phyloP scores from a whole-genome alignment of 2,329 filamentous ascomycete species.

The Thelonectria discophora region DNA sequence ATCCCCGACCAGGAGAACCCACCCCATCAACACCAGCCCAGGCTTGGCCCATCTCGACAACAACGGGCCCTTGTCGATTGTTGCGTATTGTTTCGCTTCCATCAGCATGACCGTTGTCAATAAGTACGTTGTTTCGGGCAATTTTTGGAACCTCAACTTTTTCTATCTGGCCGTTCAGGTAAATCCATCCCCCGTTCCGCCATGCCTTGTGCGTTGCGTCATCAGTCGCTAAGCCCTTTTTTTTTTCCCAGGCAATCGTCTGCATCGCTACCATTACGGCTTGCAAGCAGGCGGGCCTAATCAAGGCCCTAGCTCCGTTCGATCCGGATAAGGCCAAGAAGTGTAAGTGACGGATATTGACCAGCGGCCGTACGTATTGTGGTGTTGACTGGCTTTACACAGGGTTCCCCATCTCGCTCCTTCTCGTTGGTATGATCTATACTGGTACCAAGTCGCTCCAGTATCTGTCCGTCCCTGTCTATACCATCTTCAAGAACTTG shows the following conservation, averaged over 20 bases:
- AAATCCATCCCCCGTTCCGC: conserved; percentile 45
- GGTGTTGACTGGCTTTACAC: conserved; percentile 35
- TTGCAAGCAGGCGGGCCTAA: conserved; percentile 83
- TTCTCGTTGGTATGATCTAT: conserved; percentile 99
- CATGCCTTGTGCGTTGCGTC: not conserved
- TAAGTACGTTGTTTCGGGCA: conserved; percentile 95
- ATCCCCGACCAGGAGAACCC: conserved; percentile 29
- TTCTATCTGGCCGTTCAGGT: conserved; percentile 94
- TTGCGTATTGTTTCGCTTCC: conserved; percentile 93
- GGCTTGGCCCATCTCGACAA: conserved; percentile 65
- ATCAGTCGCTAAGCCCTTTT: conserved; percentile 15
- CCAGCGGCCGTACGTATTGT: not conserved
- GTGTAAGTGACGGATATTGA: conserved; percentile 67
- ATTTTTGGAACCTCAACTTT: conserved; percentile 94
- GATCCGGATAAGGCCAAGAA: conserved; percentile 89
- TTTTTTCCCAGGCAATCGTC: conserved; percentile 74
- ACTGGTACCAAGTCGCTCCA: conserved; percentile 95
- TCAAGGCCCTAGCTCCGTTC: conserved; percentile 83
- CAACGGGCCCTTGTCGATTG: conserved; percentile 80
- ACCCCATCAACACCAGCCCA: conserved; percentile 27
- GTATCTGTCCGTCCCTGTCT: conserved; percentile 96
- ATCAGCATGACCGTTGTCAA: conserved; percentile 99
- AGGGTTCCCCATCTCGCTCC: conserved; percentile 97
- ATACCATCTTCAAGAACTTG: conserved; percentile 99
- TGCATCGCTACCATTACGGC: conserved; percentile 85